Percentiles rank a stretch among this genome's conserved stretches.
Conservation (phyloP, 768 basidiomycete genomes). For the Pisolithus tinctorius region DNA sequence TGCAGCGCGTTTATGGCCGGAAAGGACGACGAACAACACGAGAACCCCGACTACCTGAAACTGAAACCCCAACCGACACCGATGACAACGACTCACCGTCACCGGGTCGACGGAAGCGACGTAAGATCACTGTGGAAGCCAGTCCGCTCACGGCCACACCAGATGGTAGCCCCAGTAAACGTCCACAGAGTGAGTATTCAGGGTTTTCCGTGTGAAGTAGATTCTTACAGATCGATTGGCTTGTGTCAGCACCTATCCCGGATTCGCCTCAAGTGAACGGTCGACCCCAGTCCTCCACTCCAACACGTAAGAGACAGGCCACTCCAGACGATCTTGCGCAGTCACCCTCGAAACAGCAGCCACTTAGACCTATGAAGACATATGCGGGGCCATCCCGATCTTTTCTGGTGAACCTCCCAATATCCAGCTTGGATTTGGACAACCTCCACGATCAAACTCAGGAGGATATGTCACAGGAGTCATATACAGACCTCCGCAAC, state of each 20-base stretch:
- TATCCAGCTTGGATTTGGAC: slow-evolving; percentile 16
- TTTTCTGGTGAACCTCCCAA: slow-evolving; percentile 61
- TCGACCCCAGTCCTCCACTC: slow-evolving; percentile 18
- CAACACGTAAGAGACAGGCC: slow-evolving; percentile 18
- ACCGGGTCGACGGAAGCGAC: slow-evolving; percentile 24
- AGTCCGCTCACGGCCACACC: slow-evolving; percentile 5
- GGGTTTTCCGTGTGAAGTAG: background rate
- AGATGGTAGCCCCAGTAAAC: background rate
- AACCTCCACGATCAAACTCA: slow-evolving; percentile 30
- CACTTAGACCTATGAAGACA: slow-evolving; percentile 45
- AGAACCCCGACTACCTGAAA: background rate
- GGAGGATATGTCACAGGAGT: slow-evolving; percentile 57
- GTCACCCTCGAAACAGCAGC: slow-evolving; percentile 19
- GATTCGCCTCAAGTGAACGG: slow-evolving; percentile 13
- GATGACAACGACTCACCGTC: background rate
- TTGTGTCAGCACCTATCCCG: background rate
- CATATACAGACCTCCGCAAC: slow-evolving; percentile 65
- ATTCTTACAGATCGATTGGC: background rate
- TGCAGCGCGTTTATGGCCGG: slow-evolving; percentile 33
- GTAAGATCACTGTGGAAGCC: slow-evolving; percentile 26
- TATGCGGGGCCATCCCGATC: slow-evolving; percentile 78
- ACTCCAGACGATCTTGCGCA: slow-evolving; percentile 19
- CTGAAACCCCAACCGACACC: background rate
- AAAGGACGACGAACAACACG: slow-evolving; percentile 15
- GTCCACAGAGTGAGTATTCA: background rate